Base-by-base conservation (phyloP, 345 rosid species). In the Eucalyptus tenuipes region DNA sequence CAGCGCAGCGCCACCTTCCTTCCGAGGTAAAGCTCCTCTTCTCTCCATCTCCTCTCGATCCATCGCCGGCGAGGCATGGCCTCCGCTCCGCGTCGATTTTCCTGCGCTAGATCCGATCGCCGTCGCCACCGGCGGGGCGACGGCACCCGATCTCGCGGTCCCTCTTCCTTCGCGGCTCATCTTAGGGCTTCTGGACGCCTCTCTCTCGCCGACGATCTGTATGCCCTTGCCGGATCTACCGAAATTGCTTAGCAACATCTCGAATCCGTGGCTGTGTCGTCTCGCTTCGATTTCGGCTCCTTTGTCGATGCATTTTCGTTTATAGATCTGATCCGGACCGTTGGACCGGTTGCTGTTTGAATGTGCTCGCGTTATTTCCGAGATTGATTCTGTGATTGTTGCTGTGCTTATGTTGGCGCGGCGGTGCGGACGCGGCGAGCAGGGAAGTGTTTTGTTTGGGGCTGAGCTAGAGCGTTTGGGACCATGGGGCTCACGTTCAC, bases 401-500 rank as follows among this genome's bases (percentile, higher is more conserved):
- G 47, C 45, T 40, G 57, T 13, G 27, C 47, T 75, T 40, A 27
- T 75, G 82, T 75, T 20, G 82, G 82, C 27, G 27, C 22, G 82
- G 82, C 33, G 68, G 61, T 16, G 44, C 24, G 80, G 20, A 68
- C 42, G 27, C n/a, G 40, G 80, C 44, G 24, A 68, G 40, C 80
- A 68, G 80, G 22, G 22, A 75, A 37, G 47, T 75, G 47, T 18
- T 75, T 20, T 2, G 42, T 75, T 7, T 20, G 82, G 82, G 82
- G 82, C 82, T 37, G 82, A 75, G 44, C 82, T 10, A 75, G 2
- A 75, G 45, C 88, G 40, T 87, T 91, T 50, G 86, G 82, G 66
- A 88, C 86, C 88, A 95, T 95, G 97, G 96, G 96, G 85, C 90
- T 93, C 88, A 75, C 91, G 50, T 93, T 95, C 85, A 90, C 95